Conservation (phyloP, 352 stramenopile genomes). For the Phytophthora colocasiae region DNA sequence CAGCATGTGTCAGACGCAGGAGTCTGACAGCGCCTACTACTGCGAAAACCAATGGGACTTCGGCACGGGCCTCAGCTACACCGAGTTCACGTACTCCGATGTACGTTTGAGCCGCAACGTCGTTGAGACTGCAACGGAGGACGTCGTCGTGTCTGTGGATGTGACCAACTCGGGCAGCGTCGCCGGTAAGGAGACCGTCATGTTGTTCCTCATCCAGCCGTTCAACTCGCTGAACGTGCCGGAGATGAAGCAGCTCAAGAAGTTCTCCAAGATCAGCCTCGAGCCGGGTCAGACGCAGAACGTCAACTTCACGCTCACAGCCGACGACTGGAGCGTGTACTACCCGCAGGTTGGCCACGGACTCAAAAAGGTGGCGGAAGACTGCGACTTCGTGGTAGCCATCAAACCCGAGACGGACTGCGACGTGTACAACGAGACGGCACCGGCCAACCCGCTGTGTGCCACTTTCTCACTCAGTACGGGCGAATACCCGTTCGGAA, state of each 20-base stretch:
- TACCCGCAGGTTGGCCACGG: conserved; percentile 63
- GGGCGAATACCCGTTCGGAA: conserved; percentile 35
- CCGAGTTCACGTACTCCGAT: conserved; percentile 63
- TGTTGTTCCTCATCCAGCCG: conserved; percentile 33
- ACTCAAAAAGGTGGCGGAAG: conserved; percentile 52
- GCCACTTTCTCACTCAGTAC: conserved; percentile 41
- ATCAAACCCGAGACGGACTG: conserved; percentile 66
- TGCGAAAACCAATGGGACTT: conserved; percentile 77
- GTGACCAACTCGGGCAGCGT: conserved; percentile 56
- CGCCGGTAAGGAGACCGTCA: conserved; percentile 28
- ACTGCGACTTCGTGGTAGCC: conserved; percentile 60
- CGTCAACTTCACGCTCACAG: conserved; percentile 49
- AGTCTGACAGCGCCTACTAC: conserved; percentile 35
- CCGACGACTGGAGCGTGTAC: conserved; percentile 43
- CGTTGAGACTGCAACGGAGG: conserved; percentile 9
- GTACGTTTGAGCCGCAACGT: conserved; percentile 43
- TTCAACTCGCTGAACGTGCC: conserved; percentile 27
- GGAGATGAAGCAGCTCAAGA: conserved; percentile 38
- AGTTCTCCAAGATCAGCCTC: conserved; percentile 59
- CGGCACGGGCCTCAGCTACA: conserved; percentile 81
- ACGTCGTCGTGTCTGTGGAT: conserved; percentile 43
- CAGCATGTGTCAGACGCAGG: conserved; percentile 56
- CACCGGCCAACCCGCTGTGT: conserved; percentile 35
- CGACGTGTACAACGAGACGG: conserved; percentile 37
- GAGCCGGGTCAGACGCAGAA: conserved; percentile 36